A percentile compares a stretch with the other conserved stretches of the same genome.
phyloP scores from a whole-genome alignment of 768 basidiomycete genomes.

The Boletales sp. region DNA sequence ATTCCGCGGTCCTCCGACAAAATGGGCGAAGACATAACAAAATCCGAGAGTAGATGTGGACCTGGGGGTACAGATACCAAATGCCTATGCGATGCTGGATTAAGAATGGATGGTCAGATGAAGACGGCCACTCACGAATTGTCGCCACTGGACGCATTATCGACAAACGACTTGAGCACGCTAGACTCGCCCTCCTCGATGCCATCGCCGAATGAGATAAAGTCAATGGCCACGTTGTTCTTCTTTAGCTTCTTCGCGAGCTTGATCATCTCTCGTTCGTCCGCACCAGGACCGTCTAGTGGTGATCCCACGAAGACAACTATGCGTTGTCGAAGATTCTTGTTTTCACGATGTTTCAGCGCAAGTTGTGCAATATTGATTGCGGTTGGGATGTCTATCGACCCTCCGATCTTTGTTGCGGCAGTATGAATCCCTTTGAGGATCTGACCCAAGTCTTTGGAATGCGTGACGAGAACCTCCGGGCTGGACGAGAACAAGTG shows the following conservation, averaged over 20 bases:
- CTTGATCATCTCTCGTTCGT: slow-evolving; percentile 77
- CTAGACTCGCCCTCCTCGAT: slow-evolving; percentile 68
- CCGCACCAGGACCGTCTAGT: slow-evolving; percentile 61
- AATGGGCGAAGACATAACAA: slow-evolving; percentile 75
- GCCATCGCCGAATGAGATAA: slow-evolving; percentile 87
- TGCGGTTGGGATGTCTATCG: slow-evolving; percentile 83
- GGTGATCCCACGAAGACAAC: slow-evolving; percentile 94
- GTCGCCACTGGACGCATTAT: slow-evolving; percentile 74
- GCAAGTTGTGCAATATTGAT: slow-evolving; percentile 94
- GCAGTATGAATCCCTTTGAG: slow-evolving; percentile 72
- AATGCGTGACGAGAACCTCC: slow-evolving; percentile 93
- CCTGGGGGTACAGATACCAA: slow-evolving; percentile 77
- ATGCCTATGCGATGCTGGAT: slow-evolving; percentile 51
- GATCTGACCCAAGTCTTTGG: slow-evolving; percentile 92
- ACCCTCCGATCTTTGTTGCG: slow-evolving; percentile 71
- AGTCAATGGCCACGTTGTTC: slow-evolving; percentile 96
- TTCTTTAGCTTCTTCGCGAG: slow-evolving; percentile 98
- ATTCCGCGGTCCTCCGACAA: slow-evolving; percentile 78
- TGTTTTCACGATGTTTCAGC: slow-evolving; percentile 96
- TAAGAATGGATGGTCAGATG: not conserved
- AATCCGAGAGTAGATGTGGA: slow-evolving; percentile 76
- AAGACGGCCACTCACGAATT: slow-evolving; percentile 64
- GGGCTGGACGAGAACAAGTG: slow-evolving; percentile 49
- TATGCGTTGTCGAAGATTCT: slow-evolving; percentile 94
- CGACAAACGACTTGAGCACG: slow-evolving; percentile 78